Base-by-base conservation (phyloP, 805 yeast genomes). In the Wickerhamiella bombiphila region DNA sequence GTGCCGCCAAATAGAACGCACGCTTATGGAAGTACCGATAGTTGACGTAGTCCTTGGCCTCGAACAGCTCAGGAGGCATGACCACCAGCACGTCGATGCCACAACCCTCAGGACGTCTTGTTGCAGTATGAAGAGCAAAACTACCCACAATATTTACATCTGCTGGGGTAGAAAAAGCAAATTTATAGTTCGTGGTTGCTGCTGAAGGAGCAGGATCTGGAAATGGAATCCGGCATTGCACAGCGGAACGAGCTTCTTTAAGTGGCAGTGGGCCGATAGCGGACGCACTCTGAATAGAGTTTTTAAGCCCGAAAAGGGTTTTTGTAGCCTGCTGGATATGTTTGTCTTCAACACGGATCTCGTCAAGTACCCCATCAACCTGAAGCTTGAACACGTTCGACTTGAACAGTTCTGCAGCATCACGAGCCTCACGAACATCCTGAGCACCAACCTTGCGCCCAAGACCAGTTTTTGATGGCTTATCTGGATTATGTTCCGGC, bases 341-440 rank as follows among this genome's bases (percentile, higher is more conserved):
- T 14, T 71, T 58, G 15, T 81, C 88, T 49, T 80, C 80, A 29
- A 86, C 57, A 48, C 73, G 71, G 29, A 88, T 70, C 57, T 88
- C 97, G 47, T 73, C 71, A 48, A 91, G 63, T 29, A 91, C 64
- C 55, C 86, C 97, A 59, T 86, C 97, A 43, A 91, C 85, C 61
- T 91, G 94, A 41, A 91, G 60, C 57, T 91, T 91, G 74, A 91
- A 88, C 39, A 91, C 85, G 58, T 86, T 91, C 6, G 95, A 83
- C 53, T 86, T 83, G 72, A 86, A 91, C 33, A 88, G 62, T 56
- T 86, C 96, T 1, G 93, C 91, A 1, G 96, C 81, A 56, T 86
- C 96, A 50, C 94, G 70, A 0, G 95, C 94, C 2, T 80, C 69
- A 50, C 88, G 94, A 33, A 88, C 74, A 41, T 91, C 95, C 48